A percentile compares a stretch with the other conserved stretches of the same genome.
Conservation (phyloP, 2,329 filamentous ascomycete species). For the Clathrospora elynae region DNA sequence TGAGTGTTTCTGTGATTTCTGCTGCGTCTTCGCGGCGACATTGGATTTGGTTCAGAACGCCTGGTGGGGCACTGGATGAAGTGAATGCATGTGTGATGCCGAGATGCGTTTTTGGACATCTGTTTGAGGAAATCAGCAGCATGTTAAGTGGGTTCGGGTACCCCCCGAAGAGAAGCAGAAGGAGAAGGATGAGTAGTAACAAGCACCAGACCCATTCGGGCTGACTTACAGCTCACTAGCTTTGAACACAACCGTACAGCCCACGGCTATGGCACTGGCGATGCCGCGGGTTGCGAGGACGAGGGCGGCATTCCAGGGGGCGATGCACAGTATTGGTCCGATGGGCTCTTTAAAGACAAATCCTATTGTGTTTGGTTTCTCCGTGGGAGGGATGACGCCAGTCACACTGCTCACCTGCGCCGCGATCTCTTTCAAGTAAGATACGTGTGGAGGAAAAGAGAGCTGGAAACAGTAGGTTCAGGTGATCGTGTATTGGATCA, state of each 20-base stretch:
- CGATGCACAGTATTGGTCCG: slow-evolving; percentile 16
- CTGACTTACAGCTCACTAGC: slow-evolving; percentile 40
- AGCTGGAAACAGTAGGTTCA: too few relatives aligned
- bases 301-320: slow-evolving; percentile 57
- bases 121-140: too few relatives aligned
- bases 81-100: slow-evolving; percentile 27
- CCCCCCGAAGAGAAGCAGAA: too few relatives aligned
- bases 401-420: slow-evolving; percentile 22
- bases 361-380: slow-evolving; percentile 32
- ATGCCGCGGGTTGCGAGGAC: slow-evolving; percentile 35
- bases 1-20: slow-evolving; percentile 69
- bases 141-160: too few relatives aligned
- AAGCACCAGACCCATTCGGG: too few relatives aligned
- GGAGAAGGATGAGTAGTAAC: too few relatives aligned
- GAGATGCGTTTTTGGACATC: slow-evolving; percentile 28
- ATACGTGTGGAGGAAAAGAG: too few relatives aligned
- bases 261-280: slow-evolving; percentile 62
- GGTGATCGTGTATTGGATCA: too few relatives aligned
- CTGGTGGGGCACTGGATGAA: slow-evolving; percentile 72
- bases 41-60: slow-evolving; percentile 73
- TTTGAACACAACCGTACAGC: slow-evolving; percentile 49
- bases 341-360: slow-evolving; percentile 43
- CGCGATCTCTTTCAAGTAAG: slow-evolving; percentile 57
- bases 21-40: slow-evolving; percentile 64
- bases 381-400: slow-evolving; percentile 31